Evolutionary conservation across 208 protist species (phyloP).

Genomic region (Leishmania braziliensis): DNA sequence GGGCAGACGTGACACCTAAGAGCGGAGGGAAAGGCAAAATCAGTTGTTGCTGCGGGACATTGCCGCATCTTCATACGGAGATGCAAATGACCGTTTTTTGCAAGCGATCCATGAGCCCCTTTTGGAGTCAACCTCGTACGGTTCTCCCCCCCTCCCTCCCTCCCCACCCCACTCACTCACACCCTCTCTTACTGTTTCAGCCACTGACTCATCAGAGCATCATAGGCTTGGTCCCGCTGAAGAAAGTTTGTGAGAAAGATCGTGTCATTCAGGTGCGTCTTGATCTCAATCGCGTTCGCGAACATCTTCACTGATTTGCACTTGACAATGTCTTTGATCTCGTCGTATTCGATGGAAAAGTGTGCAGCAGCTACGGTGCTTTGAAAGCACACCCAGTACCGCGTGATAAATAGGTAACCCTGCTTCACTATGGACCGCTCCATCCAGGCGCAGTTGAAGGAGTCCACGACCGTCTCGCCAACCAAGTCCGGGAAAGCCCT

Average conservation of each 20-base stretch:
- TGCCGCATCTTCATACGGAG: neutral
- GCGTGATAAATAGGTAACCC: conserved; percentile 68
- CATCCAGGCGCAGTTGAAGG: conserved; percentile 57
- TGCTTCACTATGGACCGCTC: conserved; percentile 46
- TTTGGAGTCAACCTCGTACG: neutral
- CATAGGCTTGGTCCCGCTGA: conserved; percentile 74
- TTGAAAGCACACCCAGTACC: conserved; percentile 75
- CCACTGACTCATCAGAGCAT: conserved; percentile 78
- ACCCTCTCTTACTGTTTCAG: conserved; percentile 41
- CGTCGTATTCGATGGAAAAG: conserved; percentile 78
- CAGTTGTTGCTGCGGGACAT: neutral
- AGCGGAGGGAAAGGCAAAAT: neutral
- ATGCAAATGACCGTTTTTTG: neutral
- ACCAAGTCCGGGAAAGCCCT: conserved; percentile 61
- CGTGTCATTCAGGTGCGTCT: conserved; percentile 63
- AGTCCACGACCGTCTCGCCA: conserved; percentile 63
- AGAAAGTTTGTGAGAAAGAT: conserved; percentile 71
- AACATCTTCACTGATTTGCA: conserved; percentile 64
- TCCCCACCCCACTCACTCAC: neutral
- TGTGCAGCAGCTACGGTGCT: conserved; percentile 37
- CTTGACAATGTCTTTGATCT: conserved; percentile 83
- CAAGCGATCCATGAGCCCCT: neutral
- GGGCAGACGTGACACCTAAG: neutral
- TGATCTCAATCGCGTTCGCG: conserved; percentile 70
- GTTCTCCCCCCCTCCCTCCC: no score